Evolutionary conservation across 768 basidiomycete genomes (phyloP).

Genomic region (Pisolithus orientalis): DNA sequence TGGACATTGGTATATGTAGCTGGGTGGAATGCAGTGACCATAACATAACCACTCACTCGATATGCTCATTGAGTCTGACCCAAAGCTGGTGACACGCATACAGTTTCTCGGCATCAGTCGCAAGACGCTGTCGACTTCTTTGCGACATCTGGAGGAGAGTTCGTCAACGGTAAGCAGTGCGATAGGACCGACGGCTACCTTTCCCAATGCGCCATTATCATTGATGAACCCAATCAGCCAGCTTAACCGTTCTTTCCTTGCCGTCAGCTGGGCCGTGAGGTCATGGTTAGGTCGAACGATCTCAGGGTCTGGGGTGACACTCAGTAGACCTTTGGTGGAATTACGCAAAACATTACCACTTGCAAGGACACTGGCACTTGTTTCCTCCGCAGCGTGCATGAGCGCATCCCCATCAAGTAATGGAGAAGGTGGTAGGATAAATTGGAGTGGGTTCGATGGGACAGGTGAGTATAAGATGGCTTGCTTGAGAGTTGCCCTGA

Average conservation of each 20-base stretch:
- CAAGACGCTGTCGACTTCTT: slow-evolving; percentile 64
- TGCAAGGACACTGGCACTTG: slow-evolving; percentile 62
- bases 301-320: slow-evolving; percentile 42
- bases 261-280: slow-evolving; percentile 67
- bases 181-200: slow-evolving; percentile 38
- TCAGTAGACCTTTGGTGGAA: not conserved
- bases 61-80: slow-evolving; percentile 63
- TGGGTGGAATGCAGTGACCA: not conserved
- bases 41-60: slow-evolving; percentile 41
- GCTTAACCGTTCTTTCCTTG: slow-evolving; percentile 67
- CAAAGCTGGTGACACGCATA: slow-evolving; percentile 78
- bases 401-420: slow-evolving; percentile 73
- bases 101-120: slow-evolving; percentile 81
- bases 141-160: slow-evolving; percentile 63
- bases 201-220: slow-evolving; percentile 71
- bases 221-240: slow-evolving; percentile 90
- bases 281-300: slow-evolving; percentile 75
- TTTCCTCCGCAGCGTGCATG: slow-evolving; percentile 74
- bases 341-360: slow-evolving; percentile 46
- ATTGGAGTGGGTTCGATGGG: slow-evolving; percentile 72
- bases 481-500: slow-evolving; percentile 78
- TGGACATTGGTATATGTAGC: slow-evolving; percentile 1
- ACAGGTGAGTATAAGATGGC: slow-evolving; percentile 74
- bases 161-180: not conserved
- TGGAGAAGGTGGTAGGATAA: slow-evolving; percentile 62